Evolutionary conservation across 1,284 basidiomycete species (phyloP), one percentile per base, ranked within the genome.

Genomic region (Earliella scabrosa): DNA sequence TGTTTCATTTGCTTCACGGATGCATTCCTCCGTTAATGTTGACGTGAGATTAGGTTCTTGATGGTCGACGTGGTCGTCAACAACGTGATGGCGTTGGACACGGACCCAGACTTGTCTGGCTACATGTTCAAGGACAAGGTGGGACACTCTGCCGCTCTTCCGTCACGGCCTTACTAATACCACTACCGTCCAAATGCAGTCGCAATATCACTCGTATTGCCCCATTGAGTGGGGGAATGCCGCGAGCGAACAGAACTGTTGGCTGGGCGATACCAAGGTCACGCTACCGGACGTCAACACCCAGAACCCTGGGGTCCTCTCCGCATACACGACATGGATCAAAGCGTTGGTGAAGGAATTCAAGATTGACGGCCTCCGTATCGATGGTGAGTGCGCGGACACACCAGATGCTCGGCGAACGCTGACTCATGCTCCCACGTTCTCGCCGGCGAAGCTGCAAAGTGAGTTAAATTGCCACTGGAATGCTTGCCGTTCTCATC

Each of bases 1-100:
- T 49, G 77, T 43, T 4, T 35, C 5, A 18, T 21, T 10, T 32
- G 51, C 31, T 31, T 10, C 36, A 36, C 16, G 16, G 23, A 11
- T 21, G 16, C 10, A 23, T n/a, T 26, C 0, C 26, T 5, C 10
- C n/a, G n/a, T n/a, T n/a, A n/a, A n/a, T n/a, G n/a, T n/a, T 51
- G 34, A 54, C 36, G 14, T 26, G 45, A 2, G 46, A 29, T 3
- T 32, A 82, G 80, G 82, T 86, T 83, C 66, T 74, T 92, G 60
- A 92, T 93, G 91, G 83, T 92, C 51, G 90, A 92, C 67, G 75
- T 92, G 38, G 90, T 90, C 21, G 83, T 91, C 32, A 92, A 93
- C 73, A 85, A 90, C 68, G 81, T 91, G 35, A 90, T 90, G 73
- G 73, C 86, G 1, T 79, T 81, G 10, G 78, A 82, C 7, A 76